Percentiles rank a stretch among this genome's conserved stretches.
Conservation (phyloP, 2,329 filamentous ascomycete genomes). For the Beauveria sp. region DNA sequence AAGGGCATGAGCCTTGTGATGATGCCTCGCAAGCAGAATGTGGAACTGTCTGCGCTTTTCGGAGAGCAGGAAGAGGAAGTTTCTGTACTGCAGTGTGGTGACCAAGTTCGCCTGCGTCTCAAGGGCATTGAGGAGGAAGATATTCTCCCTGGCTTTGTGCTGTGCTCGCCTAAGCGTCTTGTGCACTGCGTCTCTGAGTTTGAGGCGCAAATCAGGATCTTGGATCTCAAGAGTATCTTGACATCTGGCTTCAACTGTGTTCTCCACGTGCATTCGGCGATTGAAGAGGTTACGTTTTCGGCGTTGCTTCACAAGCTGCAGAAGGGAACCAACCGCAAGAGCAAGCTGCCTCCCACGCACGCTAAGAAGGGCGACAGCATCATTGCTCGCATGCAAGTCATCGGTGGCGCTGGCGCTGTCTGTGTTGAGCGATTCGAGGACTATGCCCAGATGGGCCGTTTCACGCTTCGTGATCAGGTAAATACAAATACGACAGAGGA, state of each 20-base stretch:
- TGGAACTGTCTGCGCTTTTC: constrained; percentile 79
- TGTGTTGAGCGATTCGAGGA: constrained; percentile 95
- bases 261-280: constrained; percentile 91
- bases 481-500: constrained; percentile 17
- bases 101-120: constrained; percentile 87
- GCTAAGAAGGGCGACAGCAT: constrained; percentile 76
- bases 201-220: constrained; percentile 91
- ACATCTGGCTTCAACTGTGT: constrained; percentile 97
- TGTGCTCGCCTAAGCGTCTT: constrained; percentile 88
- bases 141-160: constrained; percentile 87
- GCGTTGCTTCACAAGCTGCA: constrained; percentile 87
- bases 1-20: constrained; percentile 80
- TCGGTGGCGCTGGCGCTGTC: constrained; percentile 74
- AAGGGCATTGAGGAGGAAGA: constrained; percentile 97
- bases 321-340: constrained; percentile 88
- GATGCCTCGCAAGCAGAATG: constrained; percentile 87
- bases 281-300: constrained; percentile 92
- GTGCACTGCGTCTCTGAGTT: constrained; percentile 87
- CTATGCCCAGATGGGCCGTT: constrained; percentile 87
- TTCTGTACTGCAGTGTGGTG: constrained; percentile 72
- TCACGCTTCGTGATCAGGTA: constrained; percentile 84
- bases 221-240: constrained; percentile 91
- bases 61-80: constrained; percentile 96
- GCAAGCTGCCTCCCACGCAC: constrained; percentile 87
- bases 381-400: constrained; percentile 86